These are phyloP conservation scores for Chrysosporium queenslandicum DNA, from an alignment of 2,329 filamentous ascomycete species.

Conservation along the genomic window DNA sequence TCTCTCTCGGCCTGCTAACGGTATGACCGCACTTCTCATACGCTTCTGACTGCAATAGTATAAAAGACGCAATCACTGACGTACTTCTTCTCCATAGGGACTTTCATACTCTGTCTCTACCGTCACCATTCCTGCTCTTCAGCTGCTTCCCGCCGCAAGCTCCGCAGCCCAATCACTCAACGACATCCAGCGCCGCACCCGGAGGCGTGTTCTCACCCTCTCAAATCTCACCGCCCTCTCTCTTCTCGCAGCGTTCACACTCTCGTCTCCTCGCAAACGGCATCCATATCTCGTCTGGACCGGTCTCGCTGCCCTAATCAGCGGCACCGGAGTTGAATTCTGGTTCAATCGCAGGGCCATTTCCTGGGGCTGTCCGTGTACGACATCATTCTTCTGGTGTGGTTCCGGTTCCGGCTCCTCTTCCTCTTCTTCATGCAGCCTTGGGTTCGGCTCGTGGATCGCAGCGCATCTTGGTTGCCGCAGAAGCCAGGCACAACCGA, in stretches of 20 bases:
- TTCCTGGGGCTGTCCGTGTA: slow-evolving; percentile 1
- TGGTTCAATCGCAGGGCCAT: slow-evolving; percentile 57
- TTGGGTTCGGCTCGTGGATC: slow-evolving; percentile 4
- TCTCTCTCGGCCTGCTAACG: slow-evolving; percentile 78
- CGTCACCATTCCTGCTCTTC: slow-evolving; percentile 68
- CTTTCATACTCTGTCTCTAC: slow-evolving; percentile 75
- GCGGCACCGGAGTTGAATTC: slow-evolving; percentile 50
- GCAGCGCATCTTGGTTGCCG: slow-evolving; percentile 5
- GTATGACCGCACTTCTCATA: slow-evolving; percentile 49
- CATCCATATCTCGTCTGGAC: slow-evolving; percentile 92
- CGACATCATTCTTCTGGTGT: slow-evolving; percentile 8
- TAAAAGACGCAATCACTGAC: too few relatives aligned
- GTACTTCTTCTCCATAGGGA: slow-evolving; percentile 48
- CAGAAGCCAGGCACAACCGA: not conserved
- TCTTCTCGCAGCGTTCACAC: slow-evolving; percentile 64
- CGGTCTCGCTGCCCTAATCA: slow-evolving; percentile 48
- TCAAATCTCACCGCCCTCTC: slow-evolving; percentile 59
- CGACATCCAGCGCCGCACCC: slow-evolving; percentile 54
- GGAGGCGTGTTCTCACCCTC: slow-evolving; percentile 56
- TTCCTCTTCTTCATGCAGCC: not conserved
- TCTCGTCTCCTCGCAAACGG: slow-evolving; percentile 63
- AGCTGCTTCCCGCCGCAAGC: slow-evolving; percentile 66
- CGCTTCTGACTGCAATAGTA: too few relatives aligned
- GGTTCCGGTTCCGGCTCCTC: not conserved
- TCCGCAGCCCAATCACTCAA: slow-evolving; percentile 61